Conservation (phyloP, 495 filamentous ascomycete genomes). For the Neurospora terricola region DNA sequence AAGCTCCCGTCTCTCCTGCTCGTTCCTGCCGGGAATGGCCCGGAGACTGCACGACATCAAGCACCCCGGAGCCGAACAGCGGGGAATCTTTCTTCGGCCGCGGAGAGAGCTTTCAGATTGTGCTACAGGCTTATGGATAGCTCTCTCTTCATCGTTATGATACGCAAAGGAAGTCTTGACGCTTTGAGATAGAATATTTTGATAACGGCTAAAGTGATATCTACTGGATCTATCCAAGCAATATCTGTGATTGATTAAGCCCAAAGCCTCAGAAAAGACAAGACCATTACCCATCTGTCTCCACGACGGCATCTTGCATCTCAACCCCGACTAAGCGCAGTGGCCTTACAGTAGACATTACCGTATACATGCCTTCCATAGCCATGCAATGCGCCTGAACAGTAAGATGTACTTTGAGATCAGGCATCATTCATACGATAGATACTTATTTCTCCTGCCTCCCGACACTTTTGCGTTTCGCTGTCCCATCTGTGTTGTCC, state of each 20-base stretch:
- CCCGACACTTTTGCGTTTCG: neutral
- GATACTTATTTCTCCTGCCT: neutral
- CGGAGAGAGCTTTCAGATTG: neutral
- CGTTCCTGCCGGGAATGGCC: neutral
- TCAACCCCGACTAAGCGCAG: neutral
- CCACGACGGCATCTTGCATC: neutral
- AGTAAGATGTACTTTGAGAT: neutral
- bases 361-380: neutral
- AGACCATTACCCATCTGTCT: neutral
- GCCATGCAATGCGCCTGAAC: neutral
- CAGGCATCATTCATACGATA: neutral
- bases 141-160: neutral
- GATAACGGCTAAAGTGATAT: neutral
- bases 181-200: neutral
- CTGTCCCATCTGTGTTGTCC: neutral
- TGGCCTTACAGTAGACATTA: neutral
- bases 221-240: neutral
- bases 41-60: neutral
- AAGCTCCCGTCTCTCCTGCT: neutral
- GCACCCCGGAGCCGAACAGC: neutral
- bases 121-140: neutral
- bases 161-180: neutral
- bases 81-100: neutral
- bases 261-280: slow-evolving; percentile 3
- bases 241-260: too few relatives aligned